These are phyloP conservation scores for Thalassia testudinum DNA, from an alignment of 116 monocot genomes.

Conservation along the genomic window DNA sequence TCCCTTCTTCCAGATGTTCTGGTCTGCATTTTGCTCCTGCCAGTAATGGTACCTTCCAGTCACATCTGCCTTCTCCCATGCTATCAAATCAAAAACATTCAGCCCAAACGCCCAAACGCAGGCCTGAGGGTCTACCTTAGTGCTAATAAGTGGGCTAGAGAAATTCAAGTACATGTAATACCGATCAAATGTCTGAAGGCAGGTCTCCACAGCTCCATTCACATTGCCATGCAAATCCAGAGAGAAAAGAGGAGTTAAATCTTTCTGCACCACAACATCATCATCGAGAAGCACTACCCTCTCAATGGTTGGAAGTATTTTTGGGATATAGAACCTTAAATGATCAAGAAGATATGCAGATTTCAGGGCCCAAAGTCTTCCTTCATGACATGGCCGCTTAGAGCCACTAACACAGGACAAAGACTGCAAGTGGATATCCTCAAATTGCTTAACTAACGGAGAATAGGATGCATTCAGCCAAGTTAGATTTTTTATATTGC, in stretches of 20 bases:
- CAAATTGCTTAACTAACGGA: constrained; percentile 30
- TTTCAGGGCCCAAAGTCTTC: constrained; percentile 13
- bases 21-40: constrained; percentile 25
- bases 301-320: constrained; percentile 36
- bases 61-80: constrained; percentile 44
- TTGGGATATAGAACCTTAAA: constrained; percentile 49
- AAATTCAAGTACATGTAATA: constrained; percentile 56
- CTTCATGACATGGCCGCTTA: constrained; percentile 3
- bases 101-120: constrained; percentile 63
- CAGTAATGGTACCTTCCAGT: constrained; percentile 33
- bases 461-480: constrained; percentile 64
- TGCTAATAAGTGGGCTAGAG: constrained; percentile 33
- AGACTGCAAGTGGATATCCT: constrained; percentile 1
- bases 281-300: constrained; percentile 59
- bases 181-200: constrained; percentile 43
- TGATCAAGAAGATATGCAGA: constrained; percentile 19
- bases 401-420: neutral
- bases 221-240: constrained; percentile 58
- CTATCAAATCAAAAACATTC: constrained; percentile 56
- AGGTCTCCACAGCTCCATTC: constrained; percentile 69
- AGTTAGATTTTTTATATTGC: constrained; percentile 37
- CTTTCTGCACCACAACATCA: constrained; percentile 62
- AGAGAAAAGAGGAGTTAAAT: constrained; percentile 46
- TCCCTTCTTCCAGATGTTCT: constrained; percentile 19
- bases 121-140: constrained; percentile 49